These are phyloP conservation scores for Penicillium sp. DNA, from an alignment of 2,329 filamentous ascomycete species.

Conservation along the genomic window DNA sequence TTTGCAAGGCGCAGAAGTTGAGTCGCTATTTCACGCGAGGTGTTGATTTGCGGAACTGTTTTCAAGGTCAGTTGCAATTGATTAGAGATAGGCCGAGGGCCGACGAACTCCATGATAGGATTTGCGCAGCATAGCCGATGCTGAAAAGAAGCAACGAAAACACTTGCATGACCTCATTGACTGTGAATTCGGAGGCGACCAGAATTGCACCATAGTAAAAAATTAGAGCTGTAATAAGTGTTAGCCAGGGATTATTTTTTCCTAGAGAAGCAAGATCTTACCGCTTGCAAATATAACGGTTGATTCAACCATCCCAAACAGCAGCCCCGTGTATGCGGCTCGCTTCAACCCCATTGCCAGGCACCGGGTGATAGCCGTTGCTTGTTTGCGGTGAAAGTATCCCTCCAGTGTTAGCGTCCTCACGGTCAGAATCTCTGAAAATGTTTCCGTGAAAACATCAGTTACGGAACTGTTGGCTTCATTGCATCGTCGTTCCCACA, in stretches of 20 bases:
- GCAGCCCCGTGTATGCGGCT: constrained; percentile 64
- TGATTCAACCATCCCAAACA: constrained; percentile 77
- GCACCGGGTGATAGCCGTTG: constrained; percentile 50
- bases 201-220: constrained; percentile 79
- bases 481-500: constrained; percentile 71
- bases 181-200: constrained; percentile 52
- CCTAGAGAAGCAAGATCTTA: constrained; percentile 22
- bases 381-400: constrained; percentile 67
- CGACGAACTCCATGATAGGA: constrained; percentile 60
- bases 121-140: constrained; percentile 65
- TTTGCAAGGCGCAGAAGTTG: constrained; percentile 69
- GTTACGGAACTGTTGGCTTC: constrained; percentile 60
- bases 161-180: constrained; percentile 66
- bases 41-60: constrained; percentile 72
- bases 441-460: constrained; percentile 69
- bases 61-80: constrained; percentile 4
- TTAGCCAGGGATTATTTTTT: constrained; percentile 4
- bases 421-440: constrained; percentile 76
- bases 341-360: constrained; percentile 64
- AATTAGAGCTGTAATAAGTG: constrained; percentile 57
- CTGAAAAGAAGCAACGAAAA: constrained; percentile 83
- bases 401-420: constrained; percentile 70
- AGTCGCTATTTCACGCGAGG: constrained; percentile 68
- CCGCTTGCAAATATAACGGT: constrained; percentile 66
- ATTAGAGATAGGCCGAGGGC: too few species aligned